Evolutionary conservation across 768 basidiomycete species (phyloP).

Genomic region (Boletus huronensis): DNA sequence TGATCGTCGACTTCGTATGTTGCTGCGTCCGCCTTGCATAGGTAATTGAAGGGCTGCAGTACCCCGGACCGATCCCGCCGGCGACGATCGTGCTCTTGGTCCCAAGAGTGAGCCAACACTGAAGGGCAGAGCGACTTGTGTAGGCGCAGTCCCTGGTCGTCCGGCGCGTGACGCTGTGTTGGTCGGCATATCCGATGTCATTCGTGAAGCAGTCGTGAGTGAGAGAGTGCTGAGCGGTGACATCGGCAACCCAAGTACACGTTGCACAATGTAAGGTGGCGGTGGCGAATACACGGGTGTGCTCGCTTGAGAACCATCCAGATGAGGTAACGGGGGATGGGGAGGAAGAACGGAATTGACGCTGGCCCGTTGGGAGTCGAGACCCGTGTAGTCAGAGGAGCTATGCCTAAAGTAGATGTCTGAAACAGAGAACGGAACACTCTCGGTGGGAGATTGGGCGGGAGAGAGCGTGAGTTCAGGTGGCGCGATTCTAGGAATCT

Average conservation of each 20-base stretch:
- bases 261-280: slow-evolving; percentile 32
- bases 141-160: slow-evolving; percentile 9
- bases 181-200: background rate
- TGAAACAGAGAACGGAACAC: slow-evolving; percentile 53
- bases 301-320: slow-evolving; percentile 18
- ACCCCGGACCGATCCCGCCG: slow-evolving; percentile 18
- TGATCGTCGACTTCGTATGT: slow-evolving; percentile 15
- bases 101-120: slow-evolving; percentile 28
- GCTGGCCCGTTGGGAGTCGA: slow-evolving; percentile 34
- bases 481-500: slow-evolving; percentile 17
- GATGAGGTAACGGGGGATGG: slow-evolving; percentile 39
- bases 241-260: slow-evolving; percentile 28
- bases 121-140: background rate
- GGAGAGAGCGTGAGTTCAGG: slow-evolving; percentile 30
- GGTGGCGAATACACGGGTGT: slow-evolving; percentile 16
- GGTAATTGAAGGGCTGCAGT: slow-evolving; percentile 26
- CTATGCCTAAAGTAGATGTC: slow-evolving; percentile 50
- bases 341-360: slow-evolving; percentile 38
- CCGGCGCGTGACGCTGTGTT: background rate
- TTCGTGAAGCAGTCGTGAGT: background rate
- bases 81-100: slow-evolving; percentile 27
- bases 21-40: slow-evolving; percentile 30
- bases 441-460: slow-evolving; percentile 52
- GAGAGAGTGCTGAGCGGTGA: slow-evolving; percentile 21
- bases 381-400: slow-evolving; percentile 27